Evolutionary conservation across 1,139 yeast species (phyloP), one percentile per base, ranked within the genome.

Genomic region (Protomyces inouyei): DNA sequence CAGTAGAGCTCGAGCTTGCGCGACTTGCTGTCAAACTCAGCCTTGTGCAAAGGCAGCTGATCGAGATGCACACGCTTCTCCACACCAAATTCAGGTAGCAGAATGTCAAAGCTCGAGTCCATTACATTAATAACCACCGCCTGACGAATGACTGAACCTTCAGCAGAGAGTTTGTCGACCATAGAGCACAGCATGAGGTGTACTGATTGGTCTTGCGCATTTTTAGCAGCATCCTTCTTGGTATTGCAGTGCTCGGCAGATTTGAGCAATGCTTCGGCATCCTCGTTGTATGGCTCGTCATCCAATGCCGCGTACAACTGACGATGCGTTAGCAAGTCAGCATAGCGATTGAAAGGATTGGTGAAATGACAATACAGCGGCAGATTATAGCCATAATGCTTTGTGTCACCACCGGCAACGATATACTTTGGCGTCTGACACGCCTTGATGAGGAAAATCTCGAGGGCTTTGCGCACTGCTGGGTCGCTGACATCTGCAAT

Each of bases 21-120:
- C 9, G 57, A 38, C 35, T 75, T 74, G 72, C 86, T 87, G 73
- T 89, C 95, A 75, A 88, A 93, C 74, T 93, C 98, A 3, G 98
- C 98, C 75, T 91, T 91, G 32, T 84, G 85, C 68, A 93, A 79
- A 16, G 98, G 98, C 65, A 93, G 79, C 75, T 93, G 98, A 76
- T 93, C 98, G 52, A 98, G 97, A 72, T 93, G 98, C 35, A 93
- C 98, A 72, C 98, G 84, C 77, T 93, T 93, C 75, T 93, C 98
- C 70, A 93, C 89, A 52, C 98, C 98, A 77, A 92, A 87, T 71
- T 90, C 97, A 0, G 98, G 98, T 68, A 93, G 82, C 69, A 90
- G 84, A 6, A 93, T 95, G 75, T 93, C 98, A 77, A 93, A 93
- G 1, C 98, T 90, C 1, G 97, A 89, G 76, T 93, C 98, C 73